Evolutionary conservation across 2,329 filamentous ascomycete species (phyloP).

Genomic region (Sarocladium strictum): DNA sequence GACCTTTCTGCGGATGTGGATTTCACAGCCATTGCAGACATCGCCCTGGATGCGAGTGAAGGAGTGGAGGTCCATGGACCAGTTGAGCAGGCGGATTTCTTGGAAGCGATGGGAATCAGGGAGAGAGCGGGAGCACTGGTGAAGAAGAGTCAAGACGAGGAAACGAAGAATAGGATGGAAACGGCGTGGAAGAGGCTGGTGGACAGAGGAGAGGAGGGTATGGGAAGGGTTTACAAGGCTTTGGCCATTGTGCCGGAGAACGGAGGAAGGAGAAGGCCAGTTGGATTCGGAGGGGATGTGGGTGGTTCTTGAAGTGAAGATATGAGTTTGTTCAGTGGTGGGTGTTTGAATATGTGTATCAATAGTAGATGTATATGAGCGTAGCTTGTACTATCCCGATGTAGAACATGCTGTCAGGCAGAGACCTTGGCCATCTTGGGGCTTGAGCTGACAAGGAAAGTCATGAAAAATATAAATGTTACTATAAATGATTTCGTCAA

Average conservation of each 20-base stretch:
- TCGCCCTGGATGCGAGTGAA: constrained; percentile 67
- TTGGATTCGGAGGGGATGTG: constrained; percentile 82
- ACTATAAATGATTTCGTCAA: neutral
- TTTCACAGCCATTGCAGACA: constrained; percentile 79
- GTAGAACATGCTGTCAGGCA: too few species aligned
- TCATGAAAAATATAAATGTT: neutral
- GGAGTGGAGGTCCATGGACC: constrained; percentile 91
- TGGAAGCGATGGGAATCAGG: constrained; percentile 74
- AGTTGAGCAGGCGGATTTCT: constrained; percentile 75
- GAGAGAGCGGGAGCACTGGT: constrained; percentile 68
- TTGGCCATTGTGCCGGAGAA: constrained; percentile 86
- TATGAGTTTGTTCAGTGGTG: neutral
- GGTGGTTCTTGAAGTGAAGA: constrained; percentile 5
- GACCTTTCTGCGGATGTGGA: constrained; percentile 93
- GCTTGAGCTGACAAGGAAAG: too few species aligned
- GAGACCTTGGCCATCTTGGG: too few species aligned
- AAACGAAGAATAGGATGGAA: constrained; percentile 32
- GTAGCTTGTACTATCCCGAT: too few species aligned
- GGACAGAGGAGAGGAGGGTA: constrained; percentile 75
- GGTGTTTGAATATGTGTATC: too few species aligned
- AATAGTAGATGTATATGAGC: too few species aligned
- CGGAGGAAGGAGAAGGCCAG: constrained; percentile 65
- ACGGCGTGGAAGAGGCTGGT: constrained; percentile 71
- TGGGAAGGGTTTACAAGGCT: constrained; percentile 93
- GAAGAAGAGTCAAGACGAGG: constrained; percentile 26